Conservation (phyloP, 257 asterid species). For the Petunia axillaris region DNA sequence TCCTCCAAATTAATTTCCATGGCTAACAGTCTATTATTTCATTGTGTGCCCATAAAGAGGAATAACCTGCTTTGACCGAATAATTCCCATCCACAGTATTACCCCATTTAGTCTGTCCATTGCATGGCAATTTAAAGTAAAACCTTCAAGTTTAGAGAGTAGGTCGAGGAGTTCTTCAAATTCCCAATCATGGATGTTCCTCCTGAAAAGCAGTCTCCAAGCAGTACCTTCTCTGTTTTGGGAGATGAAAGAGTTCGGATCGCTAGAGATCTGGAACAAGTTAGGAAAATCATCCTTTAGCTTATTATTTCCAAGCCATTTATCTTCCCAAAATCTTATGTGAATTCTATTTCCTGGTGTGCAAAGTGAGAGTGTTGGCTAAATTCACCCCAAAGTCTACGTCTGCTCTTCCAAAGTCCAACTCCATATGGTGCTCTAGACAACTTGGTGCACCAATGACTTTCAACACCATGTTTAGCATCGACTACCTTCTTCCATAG, state of each 20-base stretch:
- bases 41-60: background rate
- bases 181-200: background rate
- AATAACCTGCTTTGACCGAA: background rate
- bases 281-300: background rate
- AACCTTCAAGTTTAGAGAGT: background rate
- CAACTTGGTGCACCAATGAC: background rate
- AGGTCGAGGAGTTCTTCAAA: background rate
- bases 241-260: background rate
- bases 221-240: background rate
- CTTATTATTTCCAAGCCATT: background rate
- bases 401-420: background rate
- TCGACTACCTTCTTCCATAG: background rate
- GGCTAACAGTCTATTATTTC: background rate
- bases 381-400: background rate
- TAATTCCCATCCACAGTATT: background rate
- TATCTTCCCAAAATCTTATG: background rate
- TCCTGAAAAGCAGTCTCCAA: background rate
- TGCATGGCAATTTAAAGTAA: background rate
- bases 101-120: background rate
- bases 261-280: background rate
- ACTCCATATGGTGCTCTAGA: background rate
- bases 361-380: background rate
- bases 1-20: background rate
- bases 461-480: background rate
- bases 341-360: background rate